A percentile compares a stretch with the other conserved stretches of the same genome.
Conservation (phyloP, 2,329 filamentous ascomycete genomes). For the Colletotrichum simmondsii region DNA sequence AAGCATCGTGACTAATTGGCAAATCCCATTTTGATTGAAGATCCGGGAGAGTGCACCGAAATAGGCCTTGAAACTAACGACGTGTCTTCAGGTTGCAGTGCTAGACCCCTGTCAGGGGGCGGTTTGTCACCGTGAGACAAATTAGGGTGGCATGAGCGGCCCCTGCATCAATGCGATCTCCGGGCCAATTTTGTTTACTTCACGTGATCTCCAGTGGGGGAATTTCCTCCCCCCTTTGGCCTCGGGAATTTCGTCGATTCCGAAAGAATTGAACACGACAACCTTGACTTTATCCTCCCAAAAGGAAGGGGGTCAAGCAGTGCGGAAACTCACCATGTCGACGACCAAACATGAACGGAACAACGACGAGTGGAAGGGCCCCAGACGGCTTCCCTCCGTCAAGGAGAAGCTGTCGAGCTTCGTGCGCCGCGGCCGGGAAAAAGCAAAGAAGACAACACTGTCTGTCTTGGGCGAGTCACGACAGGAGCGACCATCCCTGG, state of each 20-base stretch:
- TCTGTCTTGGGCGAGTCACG: constrained; percentile 15
- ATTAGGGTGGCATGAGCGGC: neutral
- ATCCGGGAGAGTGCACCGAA: neutral
- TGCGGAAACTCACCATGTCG: constrained; percentile 6
- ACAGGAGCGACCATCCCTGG: constrained; percentile 14
- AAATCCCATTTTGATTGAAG: neutral
- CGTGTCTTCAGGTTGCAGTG: neutral
- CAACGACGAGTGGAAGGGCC: constrained; percentile 17
- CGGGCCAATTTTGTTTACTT: constrained; percentile 32
- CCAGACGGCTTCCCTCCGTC: constrained; percentile 19
- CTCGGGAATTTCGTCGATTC: neutral
- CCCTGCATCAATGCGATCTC: constrained; percentile 32
- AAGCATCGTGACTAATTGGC: no score
- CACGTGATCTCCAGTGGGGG: constrained; percentile 24
- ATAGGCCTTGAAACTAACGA: neutral
- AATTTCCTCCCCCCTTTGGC: neutral
- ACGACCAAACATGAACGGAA: constrained; percentile 22
- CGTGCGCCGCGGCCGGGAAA: constrained; percentile 10
- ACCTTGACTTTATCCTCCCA: neutral
- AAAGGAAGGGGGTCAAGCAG: constrained; percentile 5
- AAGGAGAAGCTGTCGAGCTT: constrained; percentile 29
- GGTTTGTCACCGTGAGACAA: neutral
- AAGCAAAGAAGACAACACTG: constrained; percentile 30
- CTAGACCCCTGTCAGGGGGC: neutral
- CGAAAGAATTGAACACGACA: neutral